Percentiles rank a stretch among this genome's conserved stretches.
Conservation (phyloP, 139 green algal species). For the Coelastrella sp. region DNA sequence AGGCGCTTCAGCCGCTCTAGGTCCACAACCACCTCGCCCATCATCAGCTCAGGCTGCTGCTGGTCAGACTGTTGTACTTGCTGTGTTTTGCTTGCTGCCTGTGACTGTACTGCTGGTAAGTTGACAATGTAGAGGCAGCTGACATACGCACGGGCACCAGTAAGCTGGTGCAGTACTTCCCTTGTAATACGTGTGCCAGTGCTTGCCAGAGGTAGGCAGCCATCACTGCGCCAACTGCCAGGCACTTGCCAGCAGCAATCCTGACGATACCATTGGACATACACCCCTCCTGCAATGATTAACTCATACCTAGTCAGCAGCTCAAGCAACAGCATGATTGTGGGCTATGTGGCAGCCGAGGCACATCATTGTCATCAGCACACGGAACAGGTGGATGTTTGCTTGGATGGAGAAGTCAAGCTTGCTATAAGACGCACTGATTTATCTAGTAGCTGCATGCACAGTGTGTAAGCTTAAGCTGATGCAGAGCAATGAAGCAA, state of each 20-base stretch:
- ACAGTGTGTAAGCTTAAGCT: too few species aligned
- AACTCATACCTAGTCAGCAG: not conserved
- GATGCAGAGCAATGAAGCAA: too few species aligned
- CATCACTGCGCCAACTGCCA: constrained; percentile 33
- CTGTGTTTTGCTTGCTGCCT: not conserved
- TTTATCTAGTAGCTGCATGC: too few species aligned
- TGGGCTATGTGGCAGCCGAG: too few species aligned
- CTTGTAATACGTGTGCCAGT: constrained; percentile 2
- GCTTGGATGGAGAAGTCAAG: too few species aligned
- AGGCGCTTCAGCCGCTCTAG: constrained; percentile 14
- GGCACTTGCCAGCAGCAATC: constrained; percentile 43
- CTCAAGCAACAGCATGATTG: not conserved
- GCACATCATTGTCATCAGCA: too few species aligned
- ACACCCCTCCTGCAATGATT: constrained; percentile 7
- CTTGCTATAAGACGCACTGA: too few species aligned
- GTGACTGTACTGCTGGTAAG: not conserved
- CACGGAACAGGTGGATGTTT: too few species aligned
- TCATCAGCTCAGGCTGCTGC: not conserved
- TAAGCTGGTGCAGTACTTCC: not conserved
- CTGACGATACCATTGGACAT: constrained; percentile 30
- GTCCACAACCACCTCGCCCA: constrained; percentile 9
- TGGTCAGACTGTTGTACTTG: not conserved
- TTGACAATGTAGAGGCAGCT: constrained; percentile 21
- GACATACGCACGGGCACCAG: not conserved
- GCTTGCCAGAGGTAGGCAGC: constrained; percentile 7